Evolutionary conservation across 768 basidiomycete species (phyloP).

Genomic region (Paxillus involutus): DNA sequence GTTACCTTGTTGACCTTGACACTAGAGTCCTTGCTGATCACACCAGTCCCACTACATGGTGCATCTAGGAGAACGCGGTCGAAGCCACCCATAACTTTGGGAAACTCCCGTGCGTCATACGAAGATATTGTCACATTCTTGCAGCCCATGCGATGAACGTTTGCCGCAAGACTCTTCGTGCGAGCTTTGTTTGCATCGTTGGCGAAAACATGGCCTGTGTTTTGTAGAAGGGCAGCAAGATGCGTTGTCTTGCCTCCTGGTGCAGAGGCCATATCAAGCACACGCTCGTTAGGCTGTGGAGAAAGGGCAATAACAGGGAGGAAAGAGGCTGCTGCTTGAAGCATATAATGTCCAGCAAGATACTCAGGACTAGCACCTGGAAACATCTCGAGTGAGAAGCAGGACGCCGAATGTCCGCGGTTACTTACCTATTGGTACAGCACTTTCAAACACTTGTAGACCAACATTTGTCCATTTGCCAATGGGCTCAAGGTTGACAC

Average conservation of each 20-base stretch:
- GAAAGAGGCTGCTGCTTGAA: constrained; percentile 98
- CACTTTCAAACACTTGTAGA: constrained; percentile 96
- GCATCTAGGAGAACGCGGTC: constrained; percentile 97
- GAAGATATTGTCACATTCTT: constrained; percentile 98
- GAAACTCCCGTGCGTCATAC: constrained; percentile 96
- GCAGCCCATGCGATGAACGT: constrained; percentile 95
- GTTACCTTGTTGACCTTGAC: constrained; percentile 97
- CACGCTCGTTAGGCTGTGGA: constrained; percentile 90
- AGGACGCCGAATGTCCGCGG: not conserved
- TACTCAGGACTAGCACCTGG: constrained; percentile 96
- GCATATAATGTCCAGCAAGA: constrained; percentile 98
- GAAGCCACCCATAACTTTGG: constrained; percentile 98
- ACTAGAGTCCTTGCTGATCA: constrained; percentile 95
- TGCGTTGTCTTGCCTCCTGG: constrained; percentile 99
- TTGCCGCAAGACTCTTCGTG: constrained; percentile 95
- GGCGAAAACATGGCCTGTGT: constrained; percentile 96
- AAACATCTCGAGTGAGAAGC: not conserved
- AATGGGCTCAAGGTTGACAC: constrained; percentile 96
- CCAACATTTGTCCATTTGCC: constrained; percentile 99
- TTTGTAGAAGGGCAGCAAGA: constrained; percentile 94
- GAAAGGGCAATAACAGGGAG: constrained; percentile 96
- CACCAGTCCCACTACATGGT: constrained; percentile 97
- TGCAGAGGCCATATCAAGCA: constrained; percentile 98
- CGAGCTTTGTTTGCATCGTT: constrained; percentile 95
- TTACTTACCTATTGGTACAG: constrained; percentile 81